Evolutionary conservation across 768 basidiomycete genomes (phyloP).

Genomic region (Hemileccinum impolitum): DNA sequence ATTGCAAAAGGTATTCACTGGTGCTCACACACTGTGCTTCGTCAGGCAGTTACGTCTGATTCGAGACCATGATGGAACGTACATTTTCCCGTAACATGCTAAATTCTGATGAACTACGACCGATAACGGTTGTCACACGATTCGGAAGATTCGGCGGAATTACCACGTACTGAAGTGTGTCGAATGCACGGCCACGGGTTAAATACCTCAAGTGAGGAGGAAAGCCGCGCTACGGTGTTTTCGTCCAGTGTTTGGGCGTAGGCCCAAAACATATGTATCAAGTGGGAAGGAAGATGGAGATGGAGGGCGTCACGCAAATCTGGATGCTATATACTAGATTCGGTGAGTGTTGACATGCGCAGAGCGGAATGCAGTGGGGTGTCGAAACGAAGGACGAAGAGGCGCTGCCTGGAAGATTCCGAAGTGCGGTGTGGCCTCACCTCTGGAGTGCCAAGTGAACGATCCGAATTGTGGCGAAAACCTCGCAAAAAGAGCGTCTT

Average conservation of each 20-base stretch:
- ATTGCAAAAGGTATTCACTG: background rate
- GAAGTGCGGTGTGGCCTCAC: background rate
- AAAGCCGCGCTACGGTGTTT: background rate
- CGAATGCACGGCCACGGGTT: background rate
- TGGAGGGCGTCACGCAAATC: background rate
- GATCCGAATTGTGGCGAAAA: background rate
- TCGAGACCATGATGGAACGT: background rate
- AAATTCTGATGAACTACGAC: background rate
- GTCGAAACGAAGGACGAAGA: background rate
- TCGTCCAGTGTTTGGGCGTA: background rate
- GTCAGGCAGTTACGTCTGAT: background rate
- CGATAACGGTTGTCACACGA: background rate
- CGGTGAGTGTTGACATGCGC: background rate
- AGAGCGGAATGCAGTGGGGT: background rate
- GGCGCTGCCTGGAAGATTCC: background rate
- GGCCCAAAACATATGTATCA: background rate
- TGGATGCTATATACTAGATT: background rate
- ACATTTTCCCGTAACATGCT: background rate
- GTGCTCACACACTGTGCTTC: background rate
- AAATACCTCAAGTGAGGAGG: background rate
- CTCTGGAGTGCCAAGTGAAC: background rate
- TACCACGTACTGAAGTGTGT: background rate
- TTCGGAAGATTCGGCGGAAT: no score
- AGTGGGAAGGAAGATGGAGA: background rate
- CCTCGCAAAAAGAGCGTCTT: background rate